Evolutionary conservation across 2,329 filamentous ascomycete species (phyloP).

Genomic region (Lasiodiplodia sp.): DNA sequence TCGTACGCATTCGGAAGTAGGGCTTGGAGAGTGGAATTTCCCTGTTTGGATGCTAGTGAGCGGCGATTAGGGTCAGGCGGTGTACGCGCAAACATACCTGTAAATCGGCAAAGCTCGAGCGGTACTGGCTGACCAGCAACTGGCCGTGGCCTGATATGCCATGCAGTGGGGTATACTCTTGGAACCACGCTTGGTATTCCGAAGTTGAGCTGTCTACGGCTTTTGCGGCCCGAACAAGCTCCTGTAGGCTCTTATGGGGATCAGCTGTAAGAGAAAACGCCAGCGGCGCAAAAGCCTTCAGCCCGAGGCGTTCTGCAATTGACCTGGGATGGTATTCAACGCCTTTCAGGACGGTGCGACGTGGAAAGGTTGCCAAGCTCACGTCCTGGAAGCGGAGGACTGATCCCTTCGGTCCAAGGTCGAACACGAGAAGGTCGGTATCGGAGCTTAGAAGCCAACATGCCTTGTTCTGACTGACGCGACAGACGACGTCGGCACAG

Average conservation of each 20-base stretch:
- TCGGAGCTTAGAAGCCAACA: slow-evolving; percentile 74
- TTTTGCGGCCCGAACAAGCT: slow-evolving; percentile 39
- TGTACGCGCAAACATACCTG: background rate
- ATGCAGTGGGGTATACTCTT: slow-evolving; percentile 36
- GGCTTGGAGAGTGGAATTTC: slow-evolving; percentile 46
- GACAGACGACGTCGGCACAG: slow-evolving; percentile 72
- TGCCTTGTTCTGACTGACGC: slow-evolving; percentile 60
- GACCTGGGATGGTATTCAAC: slow-evolving; percentile 50
- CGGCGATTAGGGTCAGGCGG: background rate
- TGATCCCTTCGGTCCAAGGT: slow-evolving; percentile 66
- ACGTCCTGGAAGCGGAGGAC: slow-evolving; percentile 76
- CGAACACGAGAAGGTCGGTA: slow-evolving; percentile 81
- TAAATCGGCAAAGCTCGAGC: slow-evolving; percentile 35
- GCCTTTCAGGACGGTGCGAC: slow-evolving; percentile 36
- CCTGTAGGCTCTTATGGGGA: slow-evolving; percentile 40
- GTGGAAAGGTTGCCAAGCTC: slow-evolving; percentile 58
- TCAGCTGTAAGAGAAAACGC: slow-evolving; percentile 50
- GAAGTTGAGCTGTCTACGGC: slow-evolving; percentile 33
- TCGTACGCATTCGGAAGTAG: slow-evolving; percentile 31
- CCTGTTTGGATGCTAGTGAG: slow-evolving; percentile 27
- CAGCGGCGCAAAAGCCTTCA: slow-evolving; percentile 49
- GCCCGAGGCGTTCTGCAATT: slow-evolving; percentile 55
- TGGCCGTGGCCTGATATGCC: background rate
- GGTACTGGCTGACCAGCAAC: slow-evolving; percentile 4
- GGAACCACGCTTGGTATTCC: slow-evolving; percentile 41